Evolutionary conservation across 2,329 filamentous ascomycete species (phyloP).

Genomic region (Hirsutella minnesotensis): DNA sequence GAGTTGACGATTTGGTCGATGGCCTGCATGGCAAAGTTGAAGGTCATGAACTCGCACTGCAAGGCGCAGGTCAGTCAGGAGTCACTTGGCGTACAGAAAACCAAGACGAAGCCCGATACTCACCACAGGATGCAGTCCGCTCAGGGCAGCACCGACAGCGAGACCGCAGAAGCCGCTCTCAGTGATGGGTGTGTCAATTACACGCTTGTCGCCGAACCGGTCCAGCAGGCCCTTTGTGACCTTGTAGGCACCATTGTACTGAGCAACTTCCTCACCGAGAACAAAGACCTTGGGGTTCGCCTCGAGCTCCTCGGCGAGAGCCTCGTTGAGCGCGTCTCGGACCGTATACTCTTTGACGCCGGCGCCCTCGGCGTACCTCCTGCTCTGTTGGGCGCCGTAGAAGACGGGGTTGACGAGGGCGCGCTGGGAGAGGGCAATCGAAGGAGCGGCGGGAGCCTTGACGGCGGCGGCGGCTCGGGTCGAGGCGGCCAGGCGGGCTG

Average conservation of each 20-base stretch:
- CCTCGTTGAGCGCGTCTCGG: conserved; percentile 94
- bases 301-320: conserved; percentile 94
- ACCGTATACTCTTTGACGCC: conserved; percentile 90
- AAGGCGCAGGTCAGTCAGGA: conserved; percentile 3
- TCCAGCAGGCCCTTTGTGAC: conserved; percentile 96
- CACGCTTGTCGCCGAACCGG: conserved; percentile 91
- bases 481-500: conserved; percentile 34
- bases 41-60: conserved; percentile 99
- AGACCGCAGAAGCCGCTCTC: conserved; percentile 93
- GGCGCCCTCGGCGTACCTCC: conserved; percentile 42
- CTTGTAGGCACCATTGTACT: conserved; percentile 99
- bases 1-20: conserved; percentile 99
- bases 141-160: conserved; percentile 86
- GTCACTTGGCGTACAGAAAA: background rate
- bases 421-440: conserved; percentile 15
- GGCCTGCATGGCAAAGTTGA: conserved; percentile 99
- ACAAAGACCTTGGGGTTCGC: conserved; percentile 89
- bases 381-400: conserved; percentile 32
- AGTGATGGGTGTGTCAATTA: conserved; percentile 97
- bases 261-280: conserved; percentile 94
- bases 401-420: conserved; percentile 20
- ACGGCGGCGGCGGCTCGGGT: conserved; percentile 22
- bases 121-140: conserved; percentile 87
- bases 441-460: conserved; percentile 20
- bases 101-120: conserved; percentile 25